Conservation (phyloP, 371 early-diverging fungal genomes). For the Basidiobolus meristosporus region DNA sequence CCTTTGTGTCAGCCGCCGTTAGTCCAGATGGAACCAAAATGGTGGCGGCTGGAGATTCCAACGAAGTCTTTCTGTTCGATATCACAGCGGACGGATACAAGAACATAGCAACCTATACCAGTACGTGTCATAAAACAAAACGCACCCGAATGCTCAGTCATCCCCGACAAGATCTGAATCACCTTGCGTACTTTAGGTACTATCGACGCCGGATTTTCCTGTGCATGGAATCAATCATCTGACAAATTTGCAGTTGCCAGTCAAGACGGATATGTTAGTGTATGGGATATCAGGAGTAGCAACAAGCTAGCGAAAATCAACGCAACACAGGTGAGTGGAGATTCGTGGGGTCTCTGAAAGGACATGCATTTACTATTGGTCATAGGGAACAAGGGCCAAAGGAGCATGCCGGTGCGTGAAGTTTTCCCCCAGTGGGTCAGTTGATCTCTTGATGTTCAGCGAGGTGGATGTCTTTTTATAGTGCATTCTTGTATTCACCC, state of each 20-base stretch:
- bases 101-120: conserved; percentile 36
- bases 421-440: conserved; percentile 56
- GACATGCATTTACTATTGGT: no score
- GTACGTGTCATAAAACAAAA: conserved; percentile 9
- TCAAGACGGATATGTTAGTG: conserved; percentile 61
- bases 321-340: conserved; percentile 13
- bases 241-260: conserved; percentile 60
- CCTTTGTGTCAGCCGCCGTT: conserved; percentile 31
- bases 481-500: not conserved
- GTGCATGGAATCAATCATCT: conserved; percentile 59
- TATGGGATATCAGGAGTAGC: conserved; percentile 55
- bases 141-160: not conserved
- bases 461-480: conserved; percentile 22
- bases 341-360: no score
- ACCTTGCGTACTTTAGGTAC: conserved; percentile 5
- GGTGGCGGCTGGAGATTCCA: conserved; percentile 74
- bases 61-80: conserved; percentile 60
- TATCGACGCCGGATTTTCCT: conserved; percentile 46
- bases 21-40: conserved; percentile 68
- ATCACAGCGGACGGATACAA: conserved; percentile 36
- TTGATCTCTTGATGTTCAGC: conserved; percentile 62
- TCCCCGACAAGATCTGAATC: no score
- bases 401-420: conserved; percentile 73
- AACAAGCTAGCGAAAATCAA: conserved; percentile 21
- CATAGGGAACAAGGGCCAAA: no score